A percentile compares a stretch with the other conserved stretches of the same genome.
Conservation (phyloP, 2,329 filamentous ascomycete genomes). For the Colletotrichum orchidophilum region DNA sequence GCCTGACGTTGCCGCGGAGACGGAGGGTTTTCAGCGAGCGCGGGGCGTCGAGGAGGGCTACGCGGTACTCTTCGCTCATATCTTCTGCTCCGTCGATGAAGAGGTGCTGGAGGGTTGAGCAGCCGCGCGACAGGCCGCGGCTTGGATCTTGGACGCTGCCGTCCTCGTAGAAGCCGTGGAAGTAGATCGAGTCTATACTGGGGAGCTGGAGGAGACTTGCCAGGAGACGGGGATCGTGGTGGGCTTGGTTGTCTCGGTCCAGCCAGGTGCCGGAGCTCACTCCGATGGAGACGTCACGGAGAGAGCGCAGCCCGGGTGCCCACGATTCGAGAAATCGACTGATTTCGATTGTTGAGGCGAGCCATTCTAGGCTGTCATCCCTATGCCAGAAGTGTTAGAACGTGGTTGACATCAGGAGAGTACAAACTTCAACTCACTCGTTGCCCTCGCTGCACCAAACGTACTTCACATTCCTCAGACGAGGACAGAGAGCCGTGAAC, state of each 20-base stretch:
- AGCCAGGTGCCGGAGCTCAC: not conserved
- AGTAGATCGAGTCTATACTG: not conserved
- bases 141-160: not conserved
- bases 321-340: not conserved
- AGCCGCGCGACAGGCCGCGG: not conserved
- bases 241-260: not conserved
- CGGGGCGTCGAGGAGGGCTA: not conserved
- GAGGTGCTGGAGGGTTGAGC: not conserved
- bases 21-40: not conserved
- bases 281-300: constrained; percentile 4
- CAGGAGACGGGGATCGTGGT: not conserved
- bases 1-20: not conserved
- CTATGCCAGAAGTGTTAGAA: not conserved
- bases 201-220: not conserved
- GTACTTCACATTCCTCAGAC: constrained; percentile 7
- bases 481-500: constrained; percentile 1
- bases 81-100: not conserved
- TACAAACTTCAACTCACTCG: not conserved
- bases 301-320: not conserved
- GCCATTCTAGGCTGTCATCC: not conserved
- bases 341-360: not conserved
- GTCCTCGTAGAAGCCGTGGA: not conserved
- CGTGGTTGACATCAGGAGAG: not conserved
- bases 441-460: not conserved
- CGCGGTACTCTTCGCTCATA: not conserved